Evolutionary conservation across 2,329 filamentous ascomycete genomes (phyloP), one percentile per base, ranked within the genome.

Genomic region (Exophiala viscosa): DNA sequence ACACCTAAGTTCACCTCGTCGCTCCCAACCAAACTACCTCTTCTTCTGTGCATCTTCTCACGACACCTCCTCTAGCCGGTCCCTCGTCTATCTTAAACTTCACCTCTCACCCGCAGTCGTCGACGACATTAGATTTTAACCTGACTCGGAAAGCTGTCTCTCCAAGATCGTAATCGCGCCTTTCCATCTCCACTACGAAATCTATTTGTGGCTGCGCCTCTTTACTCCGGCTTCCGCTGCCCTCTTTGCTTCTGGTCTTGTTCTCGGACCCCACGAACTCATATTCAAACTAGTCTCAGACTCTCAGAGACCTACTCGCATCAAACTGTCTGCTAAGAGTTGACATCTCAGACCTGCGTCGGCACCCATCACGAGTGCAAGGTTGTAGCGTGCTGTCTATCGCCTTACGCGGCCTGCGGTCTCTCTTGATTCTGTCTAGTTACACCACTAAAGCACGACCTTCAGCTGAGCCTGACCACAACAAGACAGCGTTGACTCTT

Each of bases 201-300:
- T 55, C 55, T 55, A 48, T 52, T 55, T 51, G 44, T 45, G 48
- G 52, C 55, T 58, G 55, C 55, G 55, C 55, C 55, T 55, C 55
- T 42, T 49, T 41, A 35, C 48, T 46, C 49, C 48, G 48, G 20
- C 34, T 31, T 15, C 43, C 40, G 35, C 41, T 28, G 40, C 35
- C 32, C 51, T 44, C 33, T 46, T 50, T 43, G 31, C 41, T 33
- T 49, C 35, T 32, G 52, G 42, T n/a, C 20, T 48, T 45, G 13
- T 47, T 17, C 35, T 57, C 47, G 55, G 55, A 58, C 51, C 55
- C 55, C 55, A 55, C 55, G 52, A 48, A 48, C 52, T n/a, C 35
- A 52, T 48, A 45, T 46, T 38, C 20, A 31, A 46, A 20, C 55
- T 58, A 54, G 55, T 58, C 55, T 58, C 52, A 58, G 55, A 43